Base-by-base conservation (phyloP, 202 grass and related monocot genomes). In the Carex sylvatica region DNA sequence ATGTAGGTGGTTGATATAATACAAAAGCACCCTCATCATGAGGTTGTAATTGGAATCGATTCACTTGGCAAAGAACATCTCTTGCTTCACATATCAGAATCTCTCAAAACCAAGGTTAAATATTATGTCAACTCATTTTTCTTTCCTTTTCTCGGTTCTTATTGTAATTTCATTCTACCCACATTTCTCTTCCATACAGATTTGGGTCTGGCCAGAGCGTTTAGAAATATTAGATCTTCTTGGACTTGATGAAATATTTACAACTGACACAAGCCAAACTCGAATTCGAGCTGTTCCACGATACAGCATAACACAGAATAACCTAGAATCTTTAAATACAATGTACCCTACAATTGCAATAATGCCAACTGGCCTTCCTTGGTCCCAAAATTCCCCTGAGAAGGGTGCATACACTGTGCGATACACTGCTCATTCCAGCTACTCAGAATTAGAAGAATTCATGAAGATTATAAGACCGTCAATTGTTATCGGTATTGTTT, bases 161-260 rank as follows among this genome's bases (percentile, higher is more conserved):
- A 74, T 42, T 66, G 5, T 49, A 65, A 79, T 78, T 61, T 78
- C 73, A 83, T 35, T 56, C 73, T 56, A 10, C 73, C 24, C 8
- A 35, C 73, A 77, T 75, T 75, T 73, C 12, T 35, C 63, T 85
- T 58, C 11, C 53, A 59, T 9, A 85, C 82, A 97, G 90, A 92
- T 97, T 60, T 92, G 94, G 88, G 94, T 97, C 61, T 97, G 92
- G 92, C 94, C 92, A 63, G 88, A 97, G 82, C 86, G 90, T 61
- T 88, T 97, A 83, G 88, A 82, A 51, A 94, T 87, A 65, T 84
- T 94, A 38, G 90, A 97, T 75, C 88, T 92, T 88, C 84, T 97
- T 61, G 94, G 94, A 24, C 84, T 91, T 49, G 88, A 94, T 73
- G 85, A 94, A 16, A 86, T 92, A 82, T 97, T 97, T 79, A 94